phyloP scores from a whole-genome alignment of 257 asterid species.

The Craterostigma plantagineum region DNA sequence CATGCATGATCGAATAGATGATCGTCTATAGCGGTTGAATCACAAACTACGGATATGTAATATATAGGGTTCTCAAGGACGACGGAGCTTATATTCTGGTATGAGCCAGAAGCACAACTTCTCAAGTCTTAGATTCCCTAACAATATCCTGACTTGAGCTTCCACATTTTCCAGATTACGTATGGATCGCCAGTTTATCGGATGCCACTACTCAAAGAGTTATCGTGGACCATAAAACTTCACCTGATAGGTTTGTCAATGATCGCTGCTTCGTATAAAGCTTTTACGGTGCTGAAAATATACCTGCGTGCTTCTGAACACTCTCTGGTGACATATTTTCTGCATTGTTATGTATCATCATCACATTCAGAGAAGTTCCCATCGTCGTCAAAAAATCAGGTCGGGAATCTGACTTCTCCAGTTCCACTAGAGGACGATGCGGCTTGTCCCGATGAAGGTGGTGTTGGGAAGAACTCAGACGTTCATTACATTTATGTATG shows the following conservation, averaged over 20 bases:
- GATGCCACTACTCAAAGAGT: slow-evolving; percentile 31
- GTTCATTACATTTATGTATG: slow-evolving; percentile 62
- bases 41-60: slow-evolving; percentile 20
- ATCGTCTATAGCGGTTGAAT: slow-evolving; percentile 52
- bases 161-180: slow-evolving; percentile 33
- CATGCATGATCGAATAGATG: slow-evolving; percentile 21
- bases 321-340: no score
- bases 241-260: slow-evolving; percentile 55
- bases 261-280: no score
- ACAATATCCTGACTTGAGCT: slow-evolving; percentile 4
- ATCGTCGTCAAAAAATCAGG: background rate
- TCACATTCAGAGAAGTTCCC: slow-evolving; percentile 6
- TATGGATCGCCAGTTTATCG: slow-evolving; percentile 63
- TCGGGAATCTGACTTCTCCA: slow-evolving; percentile 37
- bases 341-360: no score
- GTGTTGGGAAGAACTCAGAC: slow-evolving; percentile 26
- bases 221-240: slow-evolving; percentile 40
- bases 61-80: slow-evolving; percentile 62
- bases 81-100: slow-evolving; percentile 66
- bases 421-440: slow-evolving; percentile 30
- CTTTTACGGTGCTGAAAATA: no score
- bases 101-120: slow-evolving; percentile 7
- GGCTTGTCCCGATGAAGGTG: slow-evolving; percentile 15
- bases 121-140: slow-evolving; percentile 3
- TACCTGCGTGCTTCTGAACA: no score